Conservation (phyloP, 1,284 basidiomycete genomes). For the Ganoderma lucidum region DNA sequence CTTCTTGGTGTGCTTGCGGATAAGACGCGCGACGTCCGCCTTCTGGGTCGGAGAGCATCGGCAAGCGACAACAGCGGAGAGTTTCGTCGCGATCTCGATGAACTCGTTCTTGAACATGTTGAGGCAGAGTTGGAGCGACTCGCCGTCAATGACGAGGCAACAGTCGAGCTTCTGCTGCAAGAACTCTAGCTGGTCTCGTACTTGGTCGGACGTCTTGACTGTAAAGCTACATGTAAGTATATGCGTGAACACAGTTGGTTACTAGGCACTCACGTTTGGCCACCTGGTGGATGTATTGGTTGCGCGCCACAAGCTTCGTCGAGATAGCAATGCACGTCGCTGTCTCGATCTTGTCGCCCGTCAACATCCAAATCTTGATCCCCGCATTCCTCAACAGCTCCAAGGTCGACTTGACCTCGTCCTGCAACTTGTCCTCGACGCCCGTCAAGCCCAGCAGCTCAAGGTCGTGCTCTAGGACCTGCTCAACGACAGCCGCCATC, state of each 20-base stretch:
- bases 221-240: conserved; percentile 3
- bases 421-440: conserved; percentile 98
- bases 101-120: conserved; percentile 94
- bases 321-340: conserved; percentile 98
- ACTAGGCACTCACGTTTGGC: conserved; percentile 78
- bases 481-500: conserved; percentile 77
- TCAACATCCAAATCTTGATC: conserved; percentile 99
- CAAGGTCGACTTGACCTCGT: conserved; percentile 94
- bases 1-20: conserved; percentile 90
- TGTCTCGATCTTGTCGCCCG: conserved; percentile 99
- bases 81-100: conserved; percentile 93
- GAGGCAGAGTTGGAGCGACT: conserved; percentile 91
- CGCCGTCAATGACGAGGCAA: conserved; percentile 99
- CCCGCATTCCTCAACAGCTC: conserved; percentile 96
- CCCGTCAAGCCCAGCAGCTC: conserved; percentile 95
- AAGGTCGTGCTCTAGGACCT: conserved; percentile 88
- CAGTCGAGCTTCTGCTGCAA: conserved; percentile 95
- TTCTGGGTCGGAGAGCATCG: conserved; percentile 99
- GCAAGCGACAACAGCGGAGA: conserved; percentile 97
- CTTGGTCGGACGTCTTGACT: conserved; percentile 89
- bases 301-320: conserved; percentile 94
- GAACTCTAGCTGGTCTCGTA: conserved; percentile 93
- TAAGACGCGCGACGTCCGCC: conserved; percentile 94
- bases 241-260: neutral
- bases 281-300: conserved; percentile 98